These are phyloP conservation scores for Fragilariopsis cylindrus DNA, from an alignment of 108 stramenopile species.

Conservation along the genomic window DNA sequence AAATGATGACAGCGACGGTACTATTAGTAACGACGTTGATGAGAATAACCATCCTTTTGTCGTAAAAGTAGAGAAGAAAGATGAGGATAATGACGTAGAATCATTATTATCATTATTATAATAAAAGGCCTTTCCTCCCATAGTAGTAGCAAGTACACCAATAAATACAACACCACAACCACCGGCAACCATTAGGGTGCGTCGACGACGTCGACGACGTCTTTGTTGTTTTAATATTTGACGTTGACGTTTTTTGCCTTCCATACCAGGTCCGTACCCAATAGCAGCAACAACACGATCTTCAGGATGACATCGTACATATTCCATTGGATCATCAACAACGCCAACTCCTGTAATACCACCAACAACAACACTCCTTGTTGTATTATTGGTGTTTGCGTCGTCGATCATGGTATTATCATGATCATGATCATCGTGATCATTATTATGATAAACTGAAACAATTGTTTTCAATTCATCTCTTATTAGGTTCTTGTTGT, in stretches of 20 bases:
- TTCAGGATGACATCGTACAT: constrained; percentile 2
- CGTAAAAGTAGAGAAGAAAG: too few relatives aligned
- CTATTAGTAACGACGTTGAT: neutral
- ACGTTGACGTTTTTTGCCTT: constrained; percentile 15
- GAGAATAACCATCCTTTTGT: too few relatives aligned
- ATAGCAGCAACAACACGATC: constrained; percentile 5
- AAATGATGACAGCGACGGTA: neutral
- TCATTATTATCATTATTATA: too few relatives aligned
- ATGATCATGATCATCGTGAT: too few relatives aligned
- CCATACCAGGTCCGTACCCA: constrained; percentile 16
- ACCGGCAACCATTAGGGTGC: neutral
- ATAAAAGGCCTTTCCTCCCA: neutral
- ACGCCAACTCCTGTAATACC: neutral
- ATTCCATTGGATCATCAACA: constrained; percentile 10
- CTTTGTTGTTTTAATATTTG: neutral
- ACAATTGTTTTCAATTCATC: neutral
- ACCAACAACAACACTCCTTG: neutral
- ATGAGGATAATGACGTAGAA: too few relatives aligned
- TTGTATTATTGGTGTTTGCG: neutral
- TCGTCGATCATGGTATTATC: neutral
- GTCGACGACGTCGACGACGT: neutral
- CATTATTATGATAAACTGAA: neutral
- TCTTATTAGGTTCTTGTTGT: neutral
- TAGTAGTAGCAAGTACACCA: neutral
- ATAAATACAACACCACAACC: neutral